These are phyloP conservation scores for Paramecium primaurelia DNA, from an alignment of 73 alveolate species.

Conservation along the genomic window DNA sequence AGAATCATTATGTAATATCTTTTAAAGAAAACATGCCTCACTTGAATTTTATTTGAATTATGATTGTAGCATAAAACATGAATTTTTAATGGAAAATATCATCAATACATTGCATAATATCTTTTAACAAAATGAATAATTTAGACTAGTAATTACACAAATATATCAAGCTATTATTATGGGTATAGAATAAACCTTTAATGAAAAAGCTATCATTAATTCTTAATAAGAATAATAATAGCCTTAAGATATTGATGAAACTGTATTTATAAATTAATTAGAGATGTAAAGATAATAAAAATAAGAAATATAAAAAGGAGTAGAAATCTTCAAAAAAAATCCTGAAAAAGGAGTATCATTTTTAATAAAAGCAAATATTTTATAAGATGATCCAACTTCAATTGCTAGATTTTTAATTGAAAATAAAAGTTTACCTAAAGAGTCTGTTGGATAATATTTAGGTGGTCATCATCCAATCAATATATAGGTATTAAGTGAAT, in stretches of 20 bases:
- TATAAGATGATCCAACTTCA: background rate
- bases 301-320: slow-evolving; percentile 37
- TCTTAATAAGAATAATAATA: background rate
- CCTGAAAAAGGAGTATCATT: slow-evolving; percentile 46
- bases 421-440: slow-evolving; percentile 27
- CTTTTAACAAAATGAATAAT: background rate
- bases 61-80: slow-evolving; percentile 55
- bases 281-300: slow-evolving; percentile 33
- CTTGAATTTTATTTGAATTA: slow-evolving; percentile 56
- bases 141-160: background rate
- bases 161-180: background rate
- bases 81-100: slow-evolving; percentile 43
- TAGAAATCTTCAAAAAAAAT: slow-evolving; percentile 26
- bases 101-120: background rate
- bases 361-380: slow-evolving; percentile 11
- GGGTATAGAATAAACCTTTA: background rate
- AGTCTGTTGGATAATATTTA: slow-evolving; percentile 38
- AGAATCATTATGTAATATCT: background rate
- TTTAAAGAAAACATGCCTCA: slow-evolving; percentile 6
- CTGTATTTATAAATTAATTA: background rate
- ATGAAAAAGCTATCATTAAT: background rate
- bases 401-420: slow-evolving; percentile 52
- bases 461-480: slow-evolving; percentile 55
- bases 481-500: slow-evolving; percentile 51
- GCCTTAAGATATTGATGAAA: slow-evolving; percentile 14